These are phyloP conservation scores for Lepidium sativum DNA, from an alignment of 345 rosid genomes.

Conservation along the genomic window DNA sequence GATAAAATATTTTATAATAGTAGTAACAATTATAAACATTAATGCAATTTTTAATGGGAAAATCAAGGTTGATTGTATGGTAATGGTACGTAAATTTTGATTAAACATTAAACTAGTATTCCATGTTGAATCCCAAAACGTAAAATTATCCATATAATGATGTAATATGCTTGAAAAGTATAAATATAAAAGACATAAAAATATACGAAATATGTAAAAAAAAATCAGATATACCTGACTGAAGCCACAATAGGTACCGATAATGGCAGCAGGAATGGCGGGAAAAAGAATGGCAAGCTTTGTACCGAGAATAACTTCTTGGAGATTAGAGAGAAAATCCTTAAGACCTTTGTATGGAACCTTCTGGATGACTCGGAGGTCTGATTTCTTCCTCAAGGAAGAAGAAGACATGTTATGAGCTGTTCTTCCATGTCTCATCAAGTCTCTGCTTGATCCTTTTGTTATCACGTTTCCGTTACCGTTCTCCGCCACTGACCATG, in stretches of 20 bases:
- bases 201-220: no score
- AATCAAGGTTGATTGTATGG: background rate
- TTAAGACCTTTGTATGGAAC: slow-evolving; percentile 51
- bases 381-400: slow-evolving; percentile 73
- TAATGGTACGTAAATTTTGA: no score
- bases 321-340: slow-evolving; percentile 51
- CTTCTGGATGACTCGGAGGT: slow-evolving; percentile 52
- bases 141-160: no score
- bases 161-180: no score
- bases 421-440: slow-evolving; percentile 47
- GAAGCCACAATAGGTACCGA: slow-evolving; percentile 43
- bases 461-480: slow-evolving; percentile 12
- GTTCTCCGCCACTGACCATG: slow-evolving; percentile 22
- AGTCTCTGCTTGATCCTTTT: slow-evolving; percentile 55
- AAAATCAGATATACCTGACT: slow-evolving; percentile 30
- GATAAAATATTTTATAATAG: background rate
- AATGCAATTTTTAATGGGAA: background rate
- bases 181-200: no score
- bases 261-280: slow-evolving; percentile 66
- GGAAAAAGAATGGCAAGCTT: slow-evolving; percentile 78
- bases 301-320: slow-evolving; percentile 84
- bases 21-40: background rate
- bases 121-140: no score
- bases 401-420: slow-evolving; percentile 92
- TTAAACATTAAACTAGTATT: no score